phyloP scores from a whole-genome alignment of 1,139 yeast species.

The Suhomyces maxii region DNA sequence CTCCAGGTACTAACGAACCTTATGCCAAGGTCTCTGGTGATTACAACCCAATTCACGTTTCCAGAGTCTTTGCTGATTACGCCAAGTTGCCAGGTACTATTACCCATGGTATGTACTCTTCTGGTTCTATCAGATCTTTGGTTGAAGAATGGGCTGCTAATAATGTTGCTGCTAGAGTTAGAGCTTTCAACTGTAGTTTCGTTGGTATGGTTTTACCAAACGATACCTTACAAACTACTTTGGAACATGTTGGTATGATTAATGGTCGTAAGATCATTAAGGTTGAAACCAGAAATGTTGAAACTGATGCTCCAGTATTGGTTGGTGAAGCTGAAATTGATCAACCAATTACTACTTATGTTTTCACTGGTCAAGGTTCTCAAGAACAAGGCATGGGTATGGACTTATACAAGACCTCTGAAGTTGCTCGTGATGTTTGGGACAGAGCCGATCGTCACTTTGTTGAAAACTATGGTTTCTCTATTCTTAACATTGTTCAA shows the following conservation, averaged over 20 bases:
- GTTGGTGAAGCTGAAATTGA: conserved; percentile 98
- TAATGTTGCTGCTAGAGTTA: conserved; percentile 91
- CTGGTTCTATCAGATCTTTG: conserved; percentile 90
- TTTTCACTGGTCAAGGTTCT: conserved; percentile 99
- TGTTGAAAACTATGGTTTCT: conserved; percentile 92
- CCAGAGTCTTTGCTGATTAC: conserved; percentile 89
- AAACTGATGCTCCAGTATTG: conserved; percentile 74
- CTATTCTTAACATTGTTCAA: conserved; percentile 90
- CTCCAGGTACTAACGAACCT: conserved; percentile 88
- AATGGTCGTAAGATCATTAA: conserved; percentile 97
- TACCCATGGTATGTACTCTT: conserved; percentile 98
- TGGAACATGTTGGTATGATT: conserved; percentile 98
- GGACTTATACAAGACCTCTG: conserved; percentile 91
- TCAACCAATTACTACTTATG: conserved; percentile 95
- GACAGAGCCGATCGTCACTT: conserved; percentile 96
- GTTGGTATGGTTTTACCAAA: conserved; percentile 98
- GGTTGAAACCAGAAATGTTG: conserved; percentile 84
- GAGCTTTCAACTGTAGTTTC: conserved; percentile 88
- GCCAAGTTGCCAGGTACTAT: conserved; percentile 96
- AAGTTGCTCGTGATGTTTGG: conserved; percentile 95
- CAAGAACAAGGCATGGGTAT: conserved; percentile 99
- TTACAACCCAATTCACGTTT: conserved; percentile 96
- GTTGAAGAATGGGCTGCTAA: conserved; percentile 99
- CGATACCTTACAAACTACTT: conserved; percentile 80
- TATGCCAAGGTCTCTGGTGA: conserved; percentile 98